Evolutionary conservation across 257 asterid genomes (phyloP).

Genomic region (Solanum boliviense): DNA sequence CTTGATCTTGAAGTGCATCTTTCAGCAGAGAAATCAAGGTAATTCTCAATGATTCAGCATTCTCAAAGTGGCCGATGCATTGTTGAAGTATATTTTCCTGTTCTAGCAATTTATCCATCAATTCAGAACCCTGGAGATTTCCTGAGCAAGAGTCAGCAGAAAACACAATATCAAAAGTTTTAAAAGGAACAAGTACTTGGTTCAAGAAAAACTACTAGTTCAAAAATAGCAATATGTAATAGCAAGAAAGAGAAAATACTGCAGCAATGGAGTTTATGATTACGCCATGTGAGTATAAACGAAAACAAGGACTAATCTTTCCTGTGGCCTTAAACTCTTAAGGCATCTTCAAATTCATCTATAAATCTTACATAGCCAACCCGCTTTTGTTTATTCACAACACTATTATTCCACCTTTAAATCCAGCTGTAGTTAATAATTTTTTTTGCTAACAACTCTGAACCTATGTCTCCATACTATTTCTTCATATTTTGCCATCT

Average conservation of each 20-base stretch:
- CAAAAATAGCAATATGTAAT: neutral
- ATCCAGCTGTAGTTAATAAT: neutral
- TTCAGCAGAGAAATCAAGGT: constrained; percentile 60
- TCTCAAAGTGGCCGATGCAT: constrained; percentile 61
- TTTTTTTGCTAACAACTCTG: neutral
- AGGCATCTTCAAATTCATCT: neutral
- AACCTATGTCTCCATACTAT: neutral
- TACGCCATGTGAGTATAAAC: neutral
- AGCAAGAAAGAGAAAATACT: neutral
- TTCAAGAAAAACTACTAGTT: neutral
- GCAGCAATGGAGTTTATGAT: neutral
- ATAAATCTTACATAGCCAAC: neutral
- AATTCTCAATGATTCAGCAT: constrained; percentile 54
- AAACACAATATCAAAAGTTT: constrained; percentile 2
- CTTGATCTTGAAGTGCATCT: constrained; percentile 86
- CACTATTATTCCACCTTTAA: neutral
- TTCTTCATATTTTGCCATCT: neutral
- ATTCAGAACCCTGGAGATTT: constrained; percentile 40
- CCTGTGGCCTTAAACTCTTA: neutral
- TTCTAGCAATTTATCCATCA: constrained; percentile 50
- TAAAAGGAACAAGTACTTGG: neutral
- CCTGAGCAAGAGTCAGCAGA: constrained; percentile 30
- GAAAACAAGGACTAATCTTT: neutral
- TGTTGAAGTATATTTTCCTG: constrained; percentile 56
- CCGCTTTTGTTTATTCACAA: neutral